These are phyloP conservation scores for Acanthamoeba royreba DNA, from an alignment of 208 protist species.

Conservation along the genomic window DNA sequence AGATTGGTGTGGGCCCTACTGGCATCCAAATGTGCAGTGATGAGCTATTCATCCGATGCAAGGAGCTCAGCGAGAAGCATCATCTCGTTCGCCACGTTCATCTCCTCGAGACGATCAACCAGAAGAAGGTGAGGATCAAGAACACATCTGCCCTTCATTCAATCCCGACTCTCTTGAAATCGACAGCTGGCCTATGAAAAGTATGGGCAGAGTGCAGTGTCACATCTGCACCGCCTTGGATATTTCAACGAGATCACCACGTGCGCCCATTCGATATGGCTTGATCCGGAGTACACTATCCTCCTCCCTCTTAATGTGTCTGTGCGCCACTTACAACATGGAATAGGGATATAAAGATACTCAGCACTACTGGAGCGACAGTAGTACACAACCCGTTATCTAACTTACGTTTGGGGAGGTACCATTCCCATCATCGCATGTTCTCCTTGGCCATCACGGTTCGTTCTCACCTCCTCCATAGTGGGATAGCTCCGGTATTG, in stretches of 20 bases:
- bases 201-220: not conserved
- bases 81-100: not conserved
- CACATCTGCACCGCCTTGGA: not conserved
- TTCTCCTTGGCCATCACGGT: not conserved
- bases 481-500: not conserved
- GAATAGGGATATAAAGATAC: not conserved
- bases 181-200: not conserved
- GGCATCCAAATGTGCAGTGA: not conserved
- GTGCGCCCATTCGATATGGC: not conserved
- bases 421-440: not conserved
- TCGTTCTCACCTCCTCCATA: not conserved
- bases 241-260: not conserved
- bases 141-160: not conserved
- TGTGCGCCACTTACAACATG: not conserved
- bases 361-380: not conserved
- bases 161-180: not conserved
- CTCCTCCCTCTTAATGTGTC: not conserved
- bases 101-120: not conserved
- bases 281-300: not conserved
- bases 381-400: not conserved
- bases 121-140: not conserved
- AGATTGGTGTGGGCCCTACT: not conserved
- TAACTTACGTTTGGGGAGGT: not conserved
- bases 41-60: not conserved
- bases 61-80: slow-evolving; percentile 8